Conservation (phyloP, 192 early-diverging fungal species). For the Backusella australiensis region DNA sequence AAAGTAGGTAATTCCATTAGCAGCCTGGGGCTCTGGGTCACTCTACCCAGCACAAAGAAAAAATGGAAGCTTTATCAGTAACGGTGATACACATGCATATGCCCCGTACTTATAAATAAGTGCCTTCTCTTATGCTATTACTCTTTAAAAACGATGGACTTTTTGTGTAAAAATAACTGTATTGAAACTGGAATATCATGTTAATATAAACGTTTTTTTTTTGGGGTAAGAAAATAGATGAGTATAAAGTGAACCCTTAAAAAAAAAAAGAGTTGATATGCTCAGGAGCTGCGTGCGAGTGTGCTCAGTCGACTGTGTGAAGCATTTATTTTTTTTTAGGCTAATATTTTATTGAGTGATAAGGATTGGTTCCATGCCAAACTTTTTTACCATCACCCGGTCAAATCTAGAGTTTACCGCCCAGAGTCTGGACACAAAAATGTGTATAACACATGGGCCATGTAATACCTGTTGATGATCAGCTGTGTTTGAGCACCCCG, state of each 20-base stretch:
- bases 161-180: too few relatives aligned
- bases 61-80: background rate
- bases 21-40: background rate
- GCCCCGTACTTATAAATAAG: too few relatives aligned
- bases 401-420: background rate
- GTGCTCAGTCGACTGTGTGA: background rate
- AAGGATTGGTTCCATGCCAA: background rate
- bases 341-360: background rate
- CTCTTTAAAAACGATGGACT: too few relatives aligned
- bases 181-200: too few relatives aligned
- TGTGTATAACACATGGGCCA: background rate
- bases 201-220: background rate
- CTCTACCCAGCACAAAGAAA: background rate
- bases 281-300: background rate
- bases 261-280: background rate
- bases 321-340: background rate
- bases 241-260: background rate
- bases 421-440: constrained; percentile 1
- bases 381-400: background rate
- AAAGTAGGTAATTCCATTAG: background rate
- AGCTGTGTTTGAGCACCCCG: background rate
- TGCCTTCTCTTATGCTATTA: background rate
- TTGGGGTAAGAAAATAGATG: background rate
- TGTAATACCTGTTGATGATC: background rate
- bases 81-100: too few relatives aligned